Evolutionary conservation across 352 stramenopile genomes (phyloP).

Genomic region (Phytophthora niederhauseri): DNA sequence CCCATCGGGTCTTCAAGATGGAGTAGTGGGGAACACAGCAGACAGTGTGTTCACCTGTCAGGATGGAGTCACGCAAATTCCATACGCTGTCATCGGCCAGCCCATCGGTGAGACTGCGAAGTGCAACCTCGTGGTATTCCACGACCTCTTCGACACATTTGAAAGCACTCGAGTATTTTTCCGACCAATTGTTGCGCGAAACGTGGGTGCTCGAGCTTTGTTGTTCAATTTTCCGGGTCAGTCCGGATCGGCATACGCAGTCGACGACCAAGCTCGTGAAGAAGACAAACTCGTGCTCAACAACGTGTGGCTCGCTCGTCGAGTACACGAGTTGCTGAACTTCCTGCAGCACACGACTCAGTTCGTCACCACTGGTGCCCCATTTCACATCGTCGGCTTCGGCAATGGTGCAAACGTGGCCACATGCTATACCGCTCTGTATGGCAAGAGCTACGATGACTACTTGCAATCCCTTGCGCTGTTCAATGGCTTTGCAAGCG

Average conservation of each 20-base stretch:
- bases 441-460: conserved; percentile 48
- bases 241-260: conserved; percentile 70
- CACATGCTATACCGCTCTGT: conserved; percentile 62
- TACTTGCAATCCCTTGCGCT: conserved; percentile 77
- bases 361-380: conserved; percentile 69
- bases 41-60: conserved; percentile 68
- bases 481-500: conserved; percentile 86
- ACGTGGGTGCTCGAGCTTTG: conserved; percentile 84
- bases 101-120: conserved; percentile 59
- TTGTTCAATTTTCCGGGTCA: conserved; percentile 94
- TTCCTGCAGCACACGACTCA: conserved; percentile 70
- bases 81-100: conserved; percentile 84
- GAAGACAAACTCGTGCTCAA: conserved; percentile 64
- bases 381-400: conserved; percentile 91
- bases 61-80: conserved; percentile 80
- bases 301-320: conserved; percentile 86
- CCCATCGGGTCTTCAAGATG: conserved; percentile 46
- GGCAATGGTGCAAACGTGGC: conserved; percentile 91
- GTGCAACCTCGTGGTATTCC: conserved; percentile 91
- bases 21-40: conserved; percentile 18
- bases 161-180: conserved; percentile 92
- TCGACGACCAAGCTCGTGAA: conserved; percentile 31
- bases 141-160: conserved; percentile 94
- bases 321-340: conserved; percentile 87
- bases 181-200: conserved; percentile 70